Evolutionary conservation across 75 land plant genomes (phyloP), one percentile per base, ranked within the genome.

Genomic region (Sequoiadendron giganteum): DNA sequence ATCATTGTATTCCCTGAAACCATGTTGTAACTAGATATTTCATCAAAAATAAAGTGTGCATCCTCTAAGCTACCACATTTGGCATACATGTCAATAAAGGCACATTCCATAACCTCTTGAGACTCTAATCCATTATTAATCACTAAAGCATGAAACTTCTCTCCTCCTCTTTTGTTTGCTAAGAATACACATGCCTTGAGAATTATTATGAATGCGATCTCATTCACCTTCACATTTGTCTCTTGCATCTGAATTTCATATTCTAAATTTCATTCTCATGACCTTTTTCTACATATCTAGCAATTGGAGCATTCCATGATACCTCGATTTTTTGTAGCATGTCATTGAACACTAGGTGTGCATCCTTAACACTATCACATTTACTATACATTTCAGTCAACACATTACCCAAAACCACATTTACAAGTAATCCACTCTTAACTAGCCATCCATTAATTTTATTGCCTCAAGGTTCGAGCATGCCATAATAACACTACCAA

Each of bases 1-100:
- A 95, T 91, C 25, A 95, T 79, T 4, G 94, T 89, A 19, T 92
- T 93, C 92, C 94, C 92, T 2, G 91, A 90, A 32, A 95, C 92
- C 5, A 90, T 88, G 81, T 93, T 91, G 58, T 80, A 89, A 52
- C 78, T 86, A 49, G 93, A 89, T 91, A 93, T 92, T 86, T 88
- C 89, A 15, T 93, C 90, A 87, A 95, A 95, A 78, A 94, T 88
- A 48, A 72, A 76, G 43, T 78, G 84, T 0, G 93, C 92, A 77
- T 91, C 36, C 1, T 77, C 83, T 78, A 92, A 36, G 73, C 58
- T 56, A 6, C 93, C 91, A 87, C 92, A 91, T 48, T 91, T 92
- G 70, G 85, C 86, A 56, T 92, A 92, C 92, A 91, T 89, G 79
- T 92, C 92, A 52, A 89, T 56, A 81, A 91, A 87, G 16, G 92